These are phyloP conservation scores for Physcia stellaris DNA, from an alignment of 495 filamentous ascomycete genomes.

Conservation along the genomic window DNA sequence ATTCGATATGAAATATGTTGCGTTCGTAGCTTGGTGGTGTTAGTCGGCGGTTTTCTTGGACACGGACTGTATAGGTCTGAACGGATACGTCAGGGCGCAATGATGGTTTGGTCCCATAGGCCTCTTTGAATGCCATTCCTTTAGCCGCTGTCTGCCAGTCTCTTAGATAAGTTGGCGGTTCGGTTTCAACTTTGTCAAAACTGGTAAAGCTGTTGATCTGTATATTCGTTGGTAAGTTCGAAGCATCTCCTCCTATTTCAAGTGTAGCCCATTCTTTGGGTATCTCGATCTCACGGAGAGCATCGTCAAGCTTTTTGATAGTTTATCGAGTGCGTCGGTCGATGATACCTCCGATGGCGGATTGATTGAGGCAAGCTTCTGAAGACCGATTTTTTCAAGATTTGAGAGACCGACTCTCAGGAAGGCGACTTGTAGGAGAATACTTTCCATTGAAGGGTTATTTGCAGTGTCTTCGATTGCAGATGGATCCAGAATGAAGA, in stretches of 20 bases:
- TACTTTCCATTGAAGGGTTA: slow-evolving; percentile 37
- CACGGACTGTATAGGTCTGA: slow-evolving; percentile 76
- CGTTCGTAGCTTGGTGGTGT: slow-evolving; percentile 84
- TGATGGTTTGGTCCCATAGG: slow-evolving; percentile 55
- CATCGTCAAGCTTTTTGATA: slow-evolving; percentile 53
- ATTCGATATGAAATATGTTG: slow-evolving; percentile 99
- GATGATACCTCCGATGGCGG: slow-evolving; percentile 39
- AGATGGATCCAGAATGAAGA: slow-evolving; percentile 62
- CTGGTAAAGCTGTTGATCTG: slow-evolving; percentile 65
- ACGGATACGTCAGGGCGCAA: slow-evolving; percentile 75
- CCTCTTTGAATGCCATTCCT: slow-evolving; percentile 87
- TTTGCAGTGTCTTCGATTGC: slow-evolving; percentile 49
- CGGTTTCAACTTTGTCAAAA: slow-evolving; percentile 64
- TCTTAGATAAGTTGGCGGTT: slow-evolving; percentile 51
- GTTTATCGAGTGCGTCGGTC: slow-evolving; percentile 40
- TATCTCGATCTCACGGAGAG: slow-evolving; percentile 56
- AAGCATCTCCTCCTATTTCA: slow-evolving; percentile 38
- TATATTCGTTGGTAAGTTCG: slow-evolving; percentile 44
- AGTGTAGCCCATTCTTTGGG: slow-evolving; percentile 66
- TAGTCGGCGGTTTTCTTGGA: slow-evolving; percentile 88
- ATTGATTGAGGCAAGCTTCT: slow-evolving; percentile 45
- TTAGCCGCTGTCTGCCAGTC: slow-evolving; percentile 74
- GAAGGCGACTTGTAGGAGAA: slow-evolving; percentile 67
- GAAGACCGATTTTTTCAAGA: slow-evolving; percentile 31
- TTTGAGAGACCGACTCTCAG: slow-evolving; percentile 54